phyloP scores from a whole-genome alignment of 2,329 filamentous ascomycete species.

The Claviceps quebecensis region DNA sequence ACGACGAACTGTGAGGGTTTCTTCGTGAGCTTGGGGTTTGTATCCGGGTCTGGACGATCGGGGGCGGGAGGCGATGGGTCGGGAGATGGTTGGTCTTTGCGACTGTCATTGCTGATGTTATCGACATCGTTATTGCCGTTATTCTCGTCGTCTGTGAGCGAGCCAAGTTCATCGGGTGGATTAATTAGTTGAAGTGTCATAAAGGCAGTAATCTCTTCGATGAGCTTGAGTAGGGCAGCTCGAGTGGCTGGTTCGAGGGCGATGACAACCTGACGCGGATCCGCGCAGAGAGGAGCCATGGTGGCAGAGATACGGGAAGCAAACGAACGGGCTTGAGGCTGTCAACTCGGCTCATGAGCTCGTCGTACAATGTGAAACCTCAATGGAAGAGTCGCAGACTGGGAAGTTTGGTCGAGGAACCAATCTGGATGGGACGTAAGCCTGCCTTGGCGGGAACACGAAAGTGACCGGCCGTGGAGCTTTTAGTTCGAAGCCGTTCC shows the following conservation, averaged over 20 bases:
- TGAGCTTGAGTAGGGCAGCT: conserved; percentile 34
- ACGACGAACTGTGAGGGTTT: conserved; percentile 2
- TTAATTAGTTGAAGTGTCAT: conserved; percentile 39
- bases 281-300: conserved; percentile 41
- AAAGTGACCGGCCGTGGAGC: background rate
- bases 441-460: background rate
- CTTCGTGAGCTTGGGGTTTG: conserved; percentile 3
- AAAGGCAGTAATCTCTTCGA: conserved; percentile 36
- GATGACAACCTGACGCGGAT: conserved; percentile 41
- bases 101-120: background rate
- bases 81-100: conserved; percentile 3
- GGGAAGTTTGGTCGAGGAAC: too few species aligned
- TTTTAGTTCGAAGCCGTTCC: background rate
- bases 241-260: conserved; percentile 38
- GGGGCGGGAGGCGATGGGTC: background rate
- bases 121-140: background rate
- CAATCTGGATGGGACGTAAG: too few species aligned
- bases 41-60: background rate
- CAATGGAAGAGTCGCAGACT: background rate
- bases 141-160: conserved; percentile 12
- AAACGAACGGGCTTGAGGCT: background rate
- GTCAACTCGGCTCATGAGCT: background rate
- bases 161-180: conserved; percentile 16
- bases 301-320: conserved; percentile 1
- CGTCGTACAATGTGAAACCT: background rate